Percentiles rank a stretch among this genome's conserved stretches.
Conservation (phyloP, 1,139 yeast species). For the Yamadazyma trypodendri region DNA sequence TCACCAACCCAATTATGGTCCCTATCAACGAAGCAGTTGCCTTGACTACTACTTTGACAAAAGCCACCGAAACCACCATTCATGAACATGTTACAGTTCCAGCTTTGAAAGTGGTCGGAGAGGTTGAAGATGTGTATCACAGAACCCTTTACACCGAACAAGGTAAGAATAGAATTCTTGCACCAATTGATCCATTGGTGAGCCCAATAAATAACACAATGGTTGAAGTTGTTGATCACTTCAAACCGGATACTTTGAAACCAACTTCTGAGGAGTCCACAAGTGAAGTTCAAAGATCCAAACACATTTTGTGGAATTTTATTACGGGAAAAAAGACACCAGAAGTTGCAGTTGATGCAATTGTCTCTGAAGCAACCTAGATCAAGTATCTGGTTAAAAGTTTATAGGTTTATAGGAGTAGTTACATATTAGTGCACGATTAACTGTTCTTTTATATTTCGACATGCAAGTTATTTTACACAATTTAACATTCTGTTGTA, state of each 20-base stretch:
- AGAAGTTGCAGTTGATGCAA: slow-evolving; percentile 1
- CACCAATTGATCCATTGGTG: slow-evolving; percentile 62
- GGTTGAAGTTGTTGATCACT: slow-evolving; percentile 37
- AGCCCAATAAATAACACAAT: slow-evolving; percentile 58
- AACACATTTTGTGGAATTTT: slow-evolving; percentile 41
- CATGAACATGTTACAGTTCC: slow-evolving; percentile 33
- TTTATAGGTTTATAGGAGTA: background rate
- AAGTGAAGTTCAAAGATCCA: slow-evolving; percentile 53
- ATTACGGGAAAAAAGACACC: slow-evolving; percentile 17
- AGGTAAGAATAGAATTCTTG: slow-evolving; percentile 60
- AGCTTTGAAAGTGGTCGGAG: slow-evolving; percentile 34
- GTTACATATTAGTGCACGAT: slow-evolving; percentile 7
- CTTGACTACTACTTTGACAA: slow-evolving; percentile 5
- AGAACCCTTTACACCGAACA: slow-evolving; percentile 49
- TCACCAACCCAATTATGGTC: slow-evolving; percentile 42
- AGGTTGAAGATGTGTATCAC: slow-evolving; percentile 37
- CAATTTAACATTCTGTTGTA: slow-evolving; percentile 1
- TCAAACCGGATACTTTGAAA: slow-evolving; percentile 44
- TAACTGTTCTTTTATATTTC: slow-evolving; percentile 8
- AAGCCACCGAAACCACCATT: slow-evolving; percentile 22
- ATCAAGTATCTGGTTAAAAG: background rate
- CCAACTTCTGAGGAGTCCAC: slow-evolving; percentile 43
- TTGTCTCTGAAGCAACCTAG: slow-evolving; percentile 3
- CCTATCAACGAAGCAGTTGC: slow-evolving; percentile 27
- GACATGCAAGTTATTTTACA: slow-evolving; percentile 15